These are phyloP conservation scores for Jaenimonas drosophilae DNA, from an alignment of 208 protist genomes.

Conservation along the genomic window DNA sequence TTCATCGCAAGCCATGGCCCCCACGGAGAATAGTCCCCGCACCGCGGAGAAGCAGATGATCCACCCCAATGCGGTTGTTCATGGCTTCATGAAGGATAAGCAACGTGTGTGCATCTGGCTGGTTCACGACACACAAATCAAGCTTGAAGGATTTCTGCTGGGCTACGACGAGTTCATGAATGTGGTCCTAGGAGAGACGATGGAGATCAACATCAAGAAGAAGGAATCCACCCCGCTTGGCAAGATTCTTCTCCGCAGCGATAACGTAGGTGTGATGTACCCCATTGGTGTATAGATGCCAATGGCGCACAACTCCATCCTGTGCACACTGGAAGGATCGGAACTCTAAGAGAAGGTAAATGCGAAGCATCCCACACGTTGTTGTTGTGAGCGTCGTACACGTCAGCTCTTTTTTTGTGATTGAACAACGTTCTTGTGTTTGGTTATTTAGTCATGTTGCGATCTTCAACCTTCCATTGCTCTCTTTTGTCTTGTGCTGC, in stretches of 20 bases:
- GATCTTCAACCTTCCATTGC: not conserved
- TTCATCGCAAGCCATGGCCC: too few species aligned
- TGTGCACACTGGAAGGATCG: too few species aligned
- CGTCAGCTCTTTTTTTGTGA: not conserved
- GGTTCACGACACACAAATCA: slow-evolving; percentile 66
- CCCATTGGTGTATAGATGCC: slow-evolving; percentile 66
- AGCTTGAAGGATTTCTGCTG: slow-evolving; percentile 71
- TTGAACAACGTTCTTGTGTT: slow-evolving; percentile 3
- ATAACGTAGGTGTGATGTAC: slow-evolving; percentile 87
- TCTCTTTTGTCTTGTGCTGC: too few species aligned
- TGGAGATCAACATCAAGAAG: slow-evolving; percentile 78
- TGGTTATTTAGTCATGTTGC: not conserved
- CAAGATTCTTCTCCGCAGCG: slow-evolving; percentile 88
- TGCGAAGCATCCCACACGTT: too few species aligned
- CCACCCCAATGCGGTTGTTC: slow-evolving; percentile 56
- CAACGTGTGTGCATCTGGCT: slow-evolving; percentile 81
- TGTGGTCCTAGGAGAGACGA: slow-evolving; percentile 81
- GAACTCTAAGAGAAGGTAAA: too few species aligned
- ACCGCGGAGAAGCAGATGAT: slow-evolving; percentile 86
- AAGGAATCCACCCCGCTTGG: slow-evolving; percentile 46
- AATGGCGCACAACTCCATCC: not conserved
- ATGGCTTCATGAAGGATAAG: slow-evolving; percentile 66
- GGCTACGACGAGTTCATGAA: slow-evolving; percentile 95
- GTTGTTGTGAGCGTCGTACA: not conserved
- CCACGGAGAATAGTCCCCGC: slow-evolving; percentile 13